Evolutionary conservation across 495 filamentous ascomycete genomes (phyloP).

Genomic region (Lepraria neglecta): DNA sequence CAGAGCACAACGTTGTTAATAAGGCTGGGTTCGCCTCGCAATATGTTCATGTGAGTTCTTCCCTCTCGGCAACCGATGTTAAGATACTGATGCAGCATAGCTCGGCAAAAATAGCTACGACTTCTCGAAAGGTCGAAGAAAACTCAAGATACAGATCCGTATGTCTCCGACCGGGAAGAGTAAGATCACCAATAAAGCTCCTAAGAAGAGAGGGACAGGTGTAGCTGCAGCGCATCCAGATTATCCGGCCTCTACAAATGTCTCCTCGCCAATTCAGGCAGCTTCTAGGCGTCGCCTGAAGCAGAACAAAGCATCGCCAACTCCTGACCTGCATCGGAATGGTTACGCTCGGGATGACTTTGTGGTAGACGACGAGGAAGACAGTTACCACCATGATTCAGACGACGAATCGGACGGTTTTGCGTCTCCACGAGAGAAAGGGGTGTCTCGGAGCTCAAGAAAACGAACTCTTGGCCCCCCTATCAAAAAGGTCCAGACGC

Average conservation of each 20-base stretch:
- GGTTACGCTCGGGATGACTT: constrained; percentile 49
- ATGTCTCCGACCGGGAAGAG: constrained; percentile 45
- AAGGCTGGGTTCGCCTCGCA: constrained; percentile 53
- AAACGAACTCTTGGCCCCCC: constrained; percentile 53
- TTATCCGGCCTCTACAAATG: constrained; percentile 66
- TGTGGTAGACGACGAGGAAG: constrained; percentile 44
- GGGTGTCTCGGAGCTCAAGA: constrained; percentile 32
- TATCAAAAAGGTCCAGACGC: constrained; percentile 58
- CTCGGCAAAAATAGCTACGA: constrained; percentile 48
- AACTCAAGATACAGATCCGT: constrained; percentile 55
- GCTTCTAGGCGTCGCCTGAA: constrained; percentile 40
- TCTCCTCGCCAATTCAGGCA: constrained; percentile 73
- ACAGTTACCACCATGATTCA: constrained; percentile 37
- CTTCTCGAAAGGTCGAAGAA: constrained; percentile 45
- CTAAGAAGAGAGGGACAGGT: constrained; percentile 32
- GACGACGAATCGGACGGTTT: constrained; percentile 51
- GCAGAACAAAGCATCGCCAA: constrained; percentile 34
- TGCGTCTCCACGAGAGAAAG: constrained; percentile 47
- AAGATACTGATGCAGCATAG: constrained; percentile 29
- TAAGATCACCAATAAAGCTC: constrained; percentile 26
- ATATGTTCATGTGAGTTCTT: constrained; percentile 48
- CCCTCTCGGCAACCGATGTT: not conserved
- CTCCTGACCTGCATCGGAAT: constrained; percentile 34
- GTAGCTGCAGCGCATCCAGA: constrained; percentile 32
- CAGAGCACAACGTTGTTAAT: constrained; percentile 55